These are phyloP conservation scores for Grosmannia huntii DNA, from an alignment of 2,329 filamentous ascomycete species.

Conservation along the genomic window DNA sequence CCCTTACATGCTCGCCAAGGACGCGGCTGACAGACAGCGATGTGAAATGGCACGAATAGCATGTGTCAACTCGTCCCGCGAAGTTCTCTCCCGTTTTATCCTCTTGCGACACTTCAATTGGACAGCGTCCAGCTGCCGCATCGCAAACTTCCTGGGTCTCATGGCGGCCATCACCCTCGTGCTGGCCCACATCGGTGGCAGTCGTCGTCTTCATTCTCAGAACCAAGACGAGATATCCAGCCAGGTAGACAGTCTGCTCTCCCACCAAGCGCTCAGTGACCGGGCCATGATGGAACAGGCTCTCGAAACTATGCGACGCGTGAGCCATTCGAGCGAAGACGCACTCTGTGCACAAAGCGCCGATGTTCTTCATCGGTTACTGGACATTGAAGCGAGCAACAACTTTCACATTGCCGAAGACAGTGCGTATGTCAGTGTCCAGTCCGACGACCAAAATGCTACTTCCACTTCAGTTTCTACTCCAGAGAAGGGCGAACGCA, in stretches of 20 bases:
- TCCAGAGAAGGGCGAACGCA: not conserved
- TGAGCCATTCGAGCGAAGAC: not conserved
- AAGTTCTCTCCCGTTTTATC: not conserved
- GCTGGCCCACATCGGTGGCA: not conserved
- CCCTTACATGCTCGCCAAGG: not conserved
- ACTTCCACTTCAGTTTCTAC: not conserved
- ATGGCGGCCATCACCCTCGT: not conserved
- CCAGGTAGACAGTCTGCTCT: not conserved
- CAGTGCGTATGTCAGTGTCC: not conserved
- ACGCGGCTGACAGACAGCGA: not conserved
- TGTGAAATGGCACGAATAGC: not conserved
- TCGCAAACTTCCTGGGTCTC: not conserved
- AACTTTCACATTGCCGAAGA: not conserved
- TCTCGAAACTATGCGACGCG: not conserved
- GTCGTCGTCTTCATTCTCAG: not conserved
- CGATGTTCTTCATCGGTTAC: not conserved
- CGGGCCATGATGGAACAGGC: not conserved
- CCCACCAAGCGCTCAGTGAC: not conserved
- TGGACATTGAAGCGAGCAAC: not conserved
- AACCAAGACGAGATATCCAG: not conserved
- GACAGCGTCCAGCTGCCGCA: not conserved
- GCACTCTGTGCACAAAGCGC: not conserved
- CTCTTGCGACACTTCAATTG: not conserved
- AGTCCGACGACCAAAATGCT: not conserved
- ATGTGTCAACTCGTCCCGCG: not conserved